Evolutionary conservation across 257 asterid genomes (phyloP).

Genomic region (Solanum virginianum): DNA sequence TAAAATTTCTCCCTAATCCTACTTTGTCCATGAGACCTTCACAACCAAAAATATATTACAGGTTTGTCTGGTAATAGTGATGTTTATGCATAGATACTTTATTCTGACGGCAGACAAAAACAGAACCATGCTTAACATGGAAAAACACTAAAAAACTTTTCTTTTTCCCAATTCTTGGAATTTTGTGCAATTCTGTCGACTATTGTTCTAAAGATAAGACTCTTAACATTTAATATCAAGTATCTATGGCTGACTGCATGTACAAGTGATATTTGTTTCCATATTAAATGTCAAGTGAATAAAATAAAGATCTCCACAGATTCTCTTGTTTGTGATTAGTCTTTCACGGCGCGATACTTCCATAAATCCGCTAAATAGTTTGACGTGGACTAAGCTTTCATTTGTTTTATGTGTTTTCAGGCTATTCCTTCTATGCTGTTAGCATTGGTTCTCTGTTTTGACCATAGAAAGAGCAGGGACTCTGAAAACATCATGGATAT

Average conservation of each 20-base stretch:
- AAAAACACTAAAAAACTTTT: neutral
- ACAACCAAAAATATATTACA: neutral
- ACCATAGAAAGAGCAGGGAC: conserved; percentile 55
- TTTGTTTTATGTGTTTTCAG: conserved; percentile 33
- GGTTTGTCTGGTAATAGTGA: neutral
- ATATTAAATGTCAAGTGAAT: neutral
- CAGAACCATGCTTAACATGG: neutral
- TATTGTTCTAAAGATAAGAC: neutral
- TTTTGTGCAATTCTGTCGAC: neutral
- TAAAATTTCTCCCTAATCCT: neutral
- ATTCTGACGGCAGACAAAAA: neutral
- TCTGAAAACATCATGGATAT: conserved; percentile 19
- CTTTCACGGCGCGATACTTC: neutral
- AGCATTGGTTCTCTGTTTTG: conserved; percentile 85
- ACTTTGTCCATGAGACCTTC: neutral
- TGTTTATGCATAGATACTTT: neutral
- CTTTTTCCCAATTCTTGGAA: neutral
- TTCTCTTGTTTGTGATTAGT: neutral
- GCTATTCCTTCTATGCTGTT: conserved; percentile 97
- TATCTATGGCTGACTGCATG: neutral
- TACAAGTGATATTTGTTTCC: neutral
- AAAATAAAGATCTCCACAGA: neutral
- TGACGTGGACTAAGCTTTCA: conserved; percentile 1
- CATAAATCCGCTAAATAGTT: neutral
- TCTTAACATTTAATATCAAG: neutral